Evolutionary conservation across 2,329 filamentous ascomycete genomes (phyloP), one percentile per base, ranked within the genome.

Genomic region (Colletotrichum karsti): DNA sequence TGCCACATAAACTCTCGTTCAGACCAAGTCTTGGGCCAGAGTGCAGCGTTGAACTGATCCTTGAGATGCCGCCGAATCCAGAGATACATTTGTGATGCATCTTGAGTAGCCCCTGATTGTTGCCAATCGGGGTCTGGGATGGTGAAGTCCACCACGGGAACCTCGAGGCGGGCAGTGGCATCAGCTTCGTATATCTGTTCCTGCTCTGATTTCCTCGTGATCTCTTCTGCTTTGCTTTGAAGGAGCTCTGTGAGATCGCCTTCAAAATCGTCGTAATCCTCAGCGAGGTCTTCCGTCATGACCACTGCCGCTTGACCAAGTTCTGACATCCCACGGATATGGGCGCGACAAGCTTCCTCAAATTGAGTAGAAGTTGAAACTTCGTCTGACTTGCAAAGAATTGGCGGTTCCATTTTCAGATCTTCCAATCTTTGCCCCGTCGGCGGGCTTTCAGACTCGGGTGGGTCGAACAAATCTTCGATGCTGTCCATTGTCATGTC

Each of bases 61-160:
- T 9, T 70, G 72, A 35, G 71, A 6, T 24, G 1, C 46, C 5
- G 5, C 61, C 18, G 22, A 1, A 58, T 58, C 13, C 71, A 59
- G 12, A 46, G 63, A 15, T 81, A 71, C 70, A 73, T 75, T 1
- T n/a, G 24, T 13, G 76, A 72, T 3, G 76, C 53, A 4, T 13
- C 72, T 30, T 64, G 71, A 9, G 63, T 13, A 20, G 70, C 30
- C 1, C 22, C 5, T 35, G 33, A 4, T 12, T 24, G 15, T 1
- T 18, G 24, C 78, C 78, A 80, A 37, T 69, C 67, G 1, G 74
- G 70, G 5, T 62, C 46, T 13, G 73, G 63, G 22, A 72, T 70
- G 2, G 67, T 66, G 41, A 78, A 79, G 30, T 75, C 68, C 24
- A 79, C 50, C 7, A 62, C 37, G 6, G 78, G 78, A 42, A 78